Percentiles rank a stretch among this genome's conserved stretches.
Evolutionary conservation across 2,329 filamentous ascomycete genomes (phyloP).

Genomic region (Orbilia blumenaviensis): DNA sequence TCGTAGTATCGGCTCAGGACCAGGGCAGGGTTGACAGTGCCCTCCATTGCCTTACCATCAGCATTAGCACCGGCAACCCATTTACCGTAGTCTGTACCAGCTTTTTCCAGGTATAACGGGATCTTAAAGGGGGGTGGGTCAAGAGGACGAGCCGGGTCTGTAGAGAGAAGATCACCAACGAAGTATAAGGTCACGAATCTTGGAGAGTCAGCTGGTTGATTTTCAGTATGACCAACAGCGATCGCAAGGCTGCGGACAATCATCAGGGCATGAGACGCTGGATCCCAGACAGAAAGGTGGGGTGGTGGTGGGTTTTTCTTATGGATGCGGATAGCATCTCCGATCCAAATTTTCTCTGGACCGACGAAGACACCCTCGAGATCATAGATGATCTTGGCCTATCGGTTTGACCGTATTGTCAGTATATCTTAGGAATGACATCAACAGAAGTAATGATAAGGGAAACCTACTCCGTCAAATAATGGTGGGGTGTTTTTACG

Average conservation of each 20-base stretch:
- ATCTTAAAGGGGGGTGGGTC: conserved; percentile 6
- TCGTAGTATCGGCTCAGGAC: conserved; percentile 39
- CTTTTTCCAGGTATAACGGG: conserved; percentile 27
- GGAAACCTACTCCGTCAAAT: conserved; percentile 9
- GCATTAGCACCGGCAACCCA: conserved; percentile 10
- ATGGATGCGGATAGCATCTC: conserved; percentile 31
- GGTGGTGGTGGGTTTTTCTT: background rate
- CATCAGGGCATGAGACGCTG: conserved; percentile 28
- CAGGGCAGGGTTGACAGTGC: background rate
- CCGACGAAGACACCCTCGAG: conserved; percentile 29
- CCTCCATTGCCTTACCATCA: background rate
- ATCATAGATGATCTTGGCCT: conserved; percentile 10
- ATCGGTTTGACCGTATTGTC: background rate
- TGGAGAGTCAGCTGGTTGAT: background rate
- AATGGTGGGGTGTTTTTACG: background rate
- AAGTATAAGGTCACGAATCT: conserved; percentile 14
- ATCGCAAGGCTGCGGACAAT: conserved; percentile 20
- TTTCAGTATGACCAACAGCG: background rate
- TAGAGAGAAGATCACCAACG: conserved; percentile 29
- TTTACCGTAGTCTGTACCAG: conserved; percentile 20
- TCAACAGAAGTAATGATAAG: background rate
- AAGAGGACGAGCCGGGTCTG: background rate
- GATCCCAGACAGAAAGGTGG: conserved; percentile 38
- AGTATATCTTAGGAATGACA: background rate
- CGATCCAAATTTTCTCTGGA: conserved; percentile 41